These are phyloP conservation scores for Noccaea caerulescens DNA, from an alignment of 345 rosid species.

Conservation along the genomic window DNA sequence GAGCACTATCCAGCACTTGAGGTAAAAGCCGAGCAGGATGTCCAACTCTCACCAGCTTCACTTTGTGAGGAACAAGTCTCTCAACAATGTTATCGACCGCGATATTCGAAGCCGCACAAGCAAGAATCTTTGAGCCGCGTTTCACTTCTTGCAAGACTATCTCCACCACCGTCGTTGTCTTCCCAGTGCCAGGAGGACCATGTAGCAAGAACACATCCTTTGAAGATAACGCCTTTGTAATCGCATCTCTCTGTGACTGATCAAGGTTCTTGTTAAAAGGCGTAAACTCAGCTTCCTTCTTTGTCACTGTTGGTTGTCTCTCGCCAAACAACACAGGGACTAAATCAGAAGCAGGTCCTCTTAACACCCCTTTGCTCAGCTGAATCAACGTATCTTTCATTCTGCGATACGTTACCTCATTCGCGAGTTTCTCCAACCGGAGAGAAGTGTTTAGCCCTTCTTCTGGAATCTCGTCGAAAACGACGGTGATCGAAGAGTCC, in stretches of 20 bases:
- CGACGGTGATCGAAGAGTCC: slow-evolving; percentile 89
- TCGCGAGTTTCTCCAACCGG: slow-evolving; percentile 86
- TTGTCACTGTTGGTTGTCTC: slow-evolving; percentile 55
- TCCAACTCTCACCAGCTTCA: slow-evolving; percentile 90
- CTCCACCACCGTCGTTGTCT: slow-evolving; percentile 97
- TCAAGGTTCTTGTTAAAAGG: slow-evolving; percentile 79
- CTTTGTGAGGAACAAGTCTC: slow-evolving; percentile 85
- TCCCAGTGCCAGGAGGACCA: slow-evolving; percentile 99
- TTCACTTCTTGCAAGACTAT: slow-evolving; percentile 93
- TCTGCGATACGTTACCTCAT: slow-evolving; percentile 94
- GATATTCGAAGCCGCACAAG: slow-evolving; percentile 97
- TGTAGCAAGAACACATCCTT: slow-evolving; percentile 85
- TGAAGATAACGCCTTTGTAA: slow-evolving; percentile 78
- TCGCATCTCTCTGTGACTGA: slow-evolving; percentile 93
- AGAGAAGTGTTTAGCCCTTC: slow-evolving; percentile 80
- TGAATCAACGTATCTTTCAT: slow-evolving; percentile 92
- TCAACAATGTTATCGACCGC: slow-evolving; percentile 99
- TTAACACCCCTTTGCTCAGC: slow-evolving; percentile 79
- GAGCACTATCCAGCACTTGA: slow-evolving; percentile 89
- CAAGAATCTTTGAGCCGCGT: slow-evolving; percentile 93
- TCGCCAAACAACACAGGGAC: slow-evolving; percentile 92
- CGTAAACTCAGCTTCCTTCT: slow-evolving; percentile 60
- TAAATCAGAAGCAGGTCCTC: slow-evolving; percentile 88
- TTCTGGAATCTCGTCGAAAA: slow-evolving; percentile 88
- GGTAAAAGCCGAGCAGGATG: slow-evolving; percentile 97